phyloP scores from a whole-genome alignment of 192 early-diverging fungal genomes.

The Coemansia sp. region DNA sequence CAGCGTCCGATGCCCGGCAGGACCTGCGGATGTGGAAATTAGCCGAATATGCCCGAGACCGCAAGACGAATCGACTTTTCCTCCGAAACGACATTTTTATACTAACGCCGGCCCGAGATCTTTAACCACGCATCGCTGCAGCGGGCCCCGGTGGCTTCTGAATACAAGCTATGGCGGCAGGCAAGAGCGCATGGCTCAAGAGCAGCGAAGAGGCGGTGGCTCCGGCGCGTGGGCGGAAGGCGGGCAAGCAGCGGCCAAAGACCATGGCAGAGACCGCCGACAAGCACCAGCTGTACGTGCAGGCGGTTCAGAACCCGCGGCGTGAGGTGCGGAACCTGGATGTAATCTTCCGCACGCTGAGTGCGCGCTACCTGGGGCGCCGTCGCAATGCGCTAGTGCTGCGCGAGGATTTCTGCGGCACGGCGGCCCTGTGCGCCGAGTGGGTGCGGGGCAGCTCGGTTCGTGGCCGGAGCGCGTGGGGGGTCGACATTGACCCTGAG shows the following conservation, averaged over 20 bases:
- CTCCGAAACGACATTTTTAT: too few relatives aligned
- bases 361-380: conserved; percentile 1
- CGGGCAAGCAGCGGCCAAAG: conserved; percentile 1
- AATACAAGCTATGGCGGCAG: too few relatives aligned
- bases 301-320: conserved; percentile 43
- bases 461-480: conserved; percentile 20
- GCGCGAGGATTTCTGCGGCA: conserved; percentile 53
- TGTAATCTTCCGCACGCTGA: conserved; percentile 13
- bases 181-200: too few relatives aligned
- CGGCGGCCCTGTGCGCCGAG: conserved; percentile 44
- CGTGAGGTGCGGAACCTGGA: conserved; percentile 41
- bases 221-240: conserved; percentile 1
- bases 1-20: too few relatives aligned
- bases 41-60: too few relatives aligned
- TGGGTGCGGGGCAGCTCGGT: conserved; percentile 16
- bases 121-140: too few relatives aligned
- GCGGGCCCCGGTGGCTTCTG: too few relatives aligned
- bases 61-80: too few relatives aligned
- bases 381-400: conserved; percentile 18
- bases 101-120: too few relatives aligned
- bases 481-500: conserved; percentile 45
- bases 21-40: too few relatives aligned
- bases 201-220: too few relatives aligned
- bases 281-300: conserved; percentile 32
- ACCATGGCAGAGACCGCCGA: conserved; percentile 44